Evolutionary conservation across 192 early-diverging fungal genomes (phyloP).

Genomic region (Entophlyctis luteolus): DNA sequence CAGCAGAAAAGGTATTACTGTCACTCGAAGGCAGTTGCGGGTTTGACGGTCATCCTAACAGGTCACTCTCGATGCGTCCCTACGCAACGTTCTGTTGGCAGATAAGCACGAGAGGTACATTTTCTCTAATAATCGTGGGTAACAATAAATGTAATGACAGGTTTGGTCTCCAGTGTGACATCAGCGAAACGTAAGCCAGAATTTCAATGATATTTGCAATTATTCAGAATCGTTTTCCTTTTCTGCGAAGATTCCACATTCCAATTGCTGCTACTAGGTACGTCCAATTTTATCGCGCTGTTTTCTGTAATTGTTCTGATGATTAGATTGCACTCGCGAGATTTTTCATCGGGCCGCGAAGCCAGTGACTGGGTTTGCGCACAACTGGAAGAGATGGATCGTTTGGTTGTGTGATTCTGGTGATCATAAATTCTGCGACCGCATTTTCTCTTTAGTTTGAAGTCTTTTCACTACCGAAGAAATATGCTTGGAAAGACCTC

Average conservation of each 20-base stretch:
- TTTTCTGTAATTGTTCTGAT: not conserved
- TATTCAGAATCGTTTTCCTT: not conserved
- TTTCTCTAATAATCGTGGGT: not conserved
- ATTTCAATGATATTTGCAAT: not conserved
- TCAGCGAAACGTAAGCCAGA: conserved; percentile 12
- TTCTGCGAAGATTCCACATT: conserved; percentile 10
- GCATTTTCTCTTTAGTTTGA: too few species aligned
- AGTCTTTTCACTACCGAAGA: too few species aligned
- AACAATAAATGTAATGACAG: not conserved
- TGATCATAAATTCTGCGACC: too few species aligned
- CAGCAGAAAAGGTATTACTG: not conserved
- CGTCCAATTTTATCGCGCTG: not conserved
- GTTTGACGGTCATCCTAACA: not conserved
- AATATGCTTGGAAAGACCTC: too few species aligned
- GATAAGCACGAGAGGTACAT: conserved; percentile 18
- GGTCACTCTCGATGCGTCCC: conserved; percentile 10
- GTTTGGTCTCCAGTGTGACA: conserved; percentile 13
- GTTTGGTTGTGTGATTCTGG: conserved; percentile 11
- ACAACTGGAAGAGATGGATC: conserved; percentile 14
- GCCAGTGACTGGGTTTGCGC: conserved; percentile 25
- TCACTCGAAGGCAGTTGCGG: not conserved
- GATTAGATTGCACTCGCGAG: conserved; percentile 10
- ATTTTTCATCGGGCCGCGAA: conserved; percentile 21
- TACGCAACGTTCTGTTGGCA: not conserved
- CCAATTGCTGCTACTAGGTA: conserved; percentile 17